phyloP scores from a whole-genome alignment of 768 basidiomycete genomes.

The Leccinum aurantiacum region DNA sequence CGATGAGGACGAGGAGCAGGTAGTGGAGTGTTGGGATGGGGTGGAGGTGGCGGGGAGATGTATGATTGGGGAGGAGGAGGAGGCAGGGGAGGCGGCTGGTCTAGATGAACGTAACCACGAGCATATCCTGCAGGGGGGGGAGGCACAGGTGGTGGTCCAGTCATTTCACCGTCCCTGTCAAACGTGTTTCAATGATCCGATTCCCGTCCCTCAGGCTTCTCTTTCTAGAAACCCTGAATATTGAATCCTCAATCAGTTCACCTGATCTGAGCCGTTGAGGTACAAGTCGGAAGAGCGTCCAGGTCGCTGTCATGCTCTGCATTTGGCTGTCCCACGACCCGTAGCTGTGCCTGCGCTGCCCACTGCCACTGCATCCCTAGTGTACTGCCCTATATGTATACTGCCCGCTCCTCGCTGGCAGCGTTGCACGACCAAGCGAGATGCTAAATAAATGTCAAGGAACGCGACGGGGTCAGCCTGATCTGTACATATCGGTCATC shows the following conservation, averaged over 20 bases:
- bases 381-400: neutral
- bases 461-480: no score
- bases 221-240: neutral
- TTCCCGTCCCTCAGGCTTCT: neutral
- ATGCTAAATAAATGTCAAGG: neutral
- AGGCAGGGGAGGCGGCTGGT: constrained; percentile 47
- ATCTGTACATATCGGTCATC: no score
- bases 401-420: neutral
- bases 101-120: constrained; percentile 11
- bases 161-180: constrained; percentile 12
- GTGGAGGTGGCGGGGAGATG: constrained; percentile 22
- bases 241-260: neutral
- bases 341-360: neutral
- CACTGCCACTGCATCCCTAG: neutral
- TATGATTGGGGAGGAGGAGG: constrained; percentile 45
- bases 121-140: constrained; percentile 20
- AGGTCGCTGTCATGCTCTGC: neutral
- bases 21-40: constrained; percentile 48
- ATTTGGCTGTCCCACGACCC: neutral
- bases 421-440: neutral
- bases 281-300: neutral
- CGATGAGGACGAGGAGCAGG: constrained; percentile 70
- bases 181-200: neutral
- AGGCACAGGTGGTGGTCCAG: constrained; percentile 32
- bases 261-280: neutral